Evolutionary conservation across 2,329 filamentous ascomycete species (phyloP), one percentile per base, ranked within the genome.

Genomic region (Aspergillus ochraceoroseus): DNA sequence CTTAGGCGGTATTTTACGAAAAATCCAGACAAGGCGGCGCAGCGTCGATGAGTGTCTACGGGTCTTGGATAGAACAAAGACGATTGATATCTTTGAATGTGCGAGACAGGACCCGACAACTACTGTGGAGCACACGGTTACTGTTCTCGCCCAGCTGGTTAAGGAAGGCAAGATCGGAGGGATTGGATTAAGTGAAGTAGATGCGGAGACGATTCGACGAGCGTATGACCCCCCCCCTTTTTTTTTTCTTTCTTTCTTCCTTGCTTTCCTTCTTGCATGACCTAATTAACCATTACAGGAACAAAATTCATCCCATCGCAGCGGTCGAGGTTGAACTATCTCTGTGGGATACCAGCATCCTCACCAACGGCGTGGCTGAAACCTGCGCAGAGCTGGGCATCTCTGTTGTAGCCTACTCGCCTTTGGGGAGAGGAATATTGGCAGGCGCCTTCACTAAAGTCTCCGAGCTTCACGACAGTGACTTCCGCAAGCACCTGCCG

Each of bases 291-390:
- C 70, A 17, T 23, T 17, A 20, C 41, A 64, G 61, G 35, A 65
- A 70, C 32, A 70, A 71, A 37, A 68, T 79, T 28, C 70, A 74
- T 47, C 76, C 74, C 12, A 73, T 82, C 33, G 68, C 69, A 1
- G 72, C 73, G 1, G 77, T 82, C 5, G 79, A 83, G 53, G 72
- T 79, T 15, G 79, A 82, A 55, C 67, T 81, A 41, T 76, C 71
- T 80, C 2, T 82, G 71, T 66, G 9, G 7, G 65, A 65, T 4
- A 76, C 74, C 2, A 72, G 79, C 17, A 73, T 79, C 31, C 59
- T 80, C 4, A 59, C 72, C 12, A 81, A 82, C 46, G 78, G 72
- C 12, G 70, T 82, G 1, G 2, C 67, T 2, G 56, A 67, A 38
- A 68, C 73, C 1, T 81, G 78, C 46, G 72, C 68, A 1, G 72